Conservation (phyloP, 331 rosid species). For the Cydonia oblonga region DNA sequence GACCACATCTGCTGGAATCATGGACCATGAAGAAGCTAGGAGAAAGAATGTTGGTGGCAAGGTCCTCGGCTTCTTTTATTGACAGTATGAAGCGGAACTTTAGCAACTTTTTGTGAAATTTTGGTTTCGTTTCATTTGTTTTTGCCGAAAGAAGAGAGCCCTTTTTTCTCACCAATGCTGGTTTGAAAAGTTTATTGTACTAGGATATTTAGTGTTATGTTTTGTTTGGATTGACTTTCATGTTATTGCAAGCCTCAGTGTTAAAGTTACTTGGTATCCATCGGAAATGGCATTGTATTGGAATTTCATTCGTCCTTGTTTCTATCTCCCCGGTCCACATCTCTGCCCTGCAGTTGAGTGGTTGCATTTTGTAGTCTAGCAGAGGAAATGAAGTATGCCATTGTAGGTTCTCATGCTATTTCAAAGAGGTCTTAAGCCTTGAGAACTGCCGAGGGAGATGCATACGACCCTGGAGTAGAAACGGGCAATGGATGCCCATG, state of each 20-base stretch:
- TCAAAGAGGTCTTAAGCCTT: neutral
- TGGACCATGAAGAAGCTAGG: conserved; percentile 51
- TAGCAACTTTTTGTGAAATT: neutral
- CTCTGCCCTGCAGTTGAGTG: neutral
- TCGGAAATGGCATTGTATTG: neutral
- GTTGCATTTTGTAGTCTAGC: neutral
- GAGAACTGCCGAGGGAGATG: too few relatives aligned
- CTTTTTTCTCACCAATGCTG: neutral
- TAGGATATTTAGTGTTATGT: neutral
- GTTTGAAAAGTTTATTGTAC: conserved; percentile 1
- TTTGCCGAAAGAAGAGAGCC: neutral
- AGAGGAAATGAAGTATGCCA: neutral
- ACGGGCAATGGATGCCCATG: too few relatives aligned
- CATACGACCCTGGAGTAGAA: too few relatives aligned
- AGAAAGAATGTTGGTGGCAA: conserved; percentile 55
- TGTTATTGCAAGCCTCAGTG: neutral
- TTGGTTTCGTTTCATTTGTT: conserved; percentile 4
- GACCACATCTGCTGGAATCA: conserved; percentile 49
- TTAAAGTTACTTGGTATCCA: neutral
- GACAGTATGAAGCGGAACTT: neutral
- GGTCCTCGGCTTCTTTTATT: conserved; percentile 53
- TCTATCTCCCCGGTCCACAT: neutral
- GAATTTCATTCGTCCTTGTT: neutral
- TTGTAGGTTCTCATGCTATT: neutral
- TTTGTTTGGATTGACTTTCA: neutral